Conservation (phyloP, 106 monocot genomes). For the Ottelia alismoides region DNA sequence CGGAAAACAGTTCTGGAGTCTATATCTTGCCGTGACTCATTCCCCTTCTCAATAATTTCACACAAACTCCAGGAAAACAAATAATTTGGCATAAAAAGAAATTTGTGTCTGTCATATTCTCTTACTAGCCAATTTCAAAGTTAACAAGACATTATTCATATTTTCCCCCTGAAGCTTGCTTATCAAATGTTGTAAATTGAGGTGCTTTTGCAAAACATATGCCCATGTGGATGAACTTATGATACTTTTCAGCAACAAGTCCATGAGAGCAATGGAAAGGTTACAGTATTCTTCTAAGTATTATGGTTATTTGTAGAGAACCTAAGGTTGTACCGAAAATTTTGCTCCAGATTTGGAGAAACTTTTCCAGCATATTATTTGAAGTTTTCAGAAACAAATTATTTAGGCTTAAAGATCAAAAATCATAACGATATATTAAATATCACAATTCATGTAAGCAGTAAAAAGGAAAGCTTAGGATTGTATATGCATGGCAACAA, state of each 20-base stretch:
- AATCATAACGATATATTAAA: too few species aligned
- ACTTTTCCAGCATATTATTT: too few species aligned
- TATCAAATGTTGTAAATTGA: conserved; percentile 45
- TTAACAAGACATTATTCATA: conserved; percentile 19
- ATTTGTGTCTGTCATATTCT: conserved; percentile 61
- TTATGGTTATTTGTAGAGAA: conserved; percentile 69
- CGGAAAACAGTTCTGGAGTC: too few species aligned
- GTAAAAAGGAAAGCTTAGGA: too few species aligned
- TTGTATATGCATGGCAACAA: too few species aligned
- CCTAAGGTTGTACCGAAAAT: too few species aligned
- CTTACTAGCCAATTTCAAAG: conserved; percentile 63
- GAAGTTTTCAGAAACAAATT: too few species aligned
- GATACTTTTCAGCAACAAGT: conserved; percentile 54
- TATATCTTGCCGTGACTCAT: not conserved
- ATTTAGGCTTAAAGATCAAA: too few species aligned
- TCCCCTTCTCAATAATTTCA: conserved; percentile 29
- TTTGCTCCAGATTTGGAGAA: too few species aligned
- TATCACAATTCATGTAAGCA: too few species aligned
- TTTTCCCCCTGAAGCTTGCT: conserved; percentile 30
- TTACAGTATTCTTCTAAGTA: conserved; percentile 25
- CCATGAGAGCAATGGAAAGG: conserved; percentile 57
- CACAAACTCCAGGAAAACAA: conserved; percentile 39
- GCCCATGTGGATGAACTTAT: conserved; percentile 41
- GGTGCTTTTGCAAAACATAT: conserved; percentile 63
- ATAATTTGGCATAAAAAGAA: conserved; percentile 38